These are phyloP conservation scores for Tetragonia tetragonoides DNA, from an alignment of 148 eudicot genomes.

Conservation along the genomic window DNA sequence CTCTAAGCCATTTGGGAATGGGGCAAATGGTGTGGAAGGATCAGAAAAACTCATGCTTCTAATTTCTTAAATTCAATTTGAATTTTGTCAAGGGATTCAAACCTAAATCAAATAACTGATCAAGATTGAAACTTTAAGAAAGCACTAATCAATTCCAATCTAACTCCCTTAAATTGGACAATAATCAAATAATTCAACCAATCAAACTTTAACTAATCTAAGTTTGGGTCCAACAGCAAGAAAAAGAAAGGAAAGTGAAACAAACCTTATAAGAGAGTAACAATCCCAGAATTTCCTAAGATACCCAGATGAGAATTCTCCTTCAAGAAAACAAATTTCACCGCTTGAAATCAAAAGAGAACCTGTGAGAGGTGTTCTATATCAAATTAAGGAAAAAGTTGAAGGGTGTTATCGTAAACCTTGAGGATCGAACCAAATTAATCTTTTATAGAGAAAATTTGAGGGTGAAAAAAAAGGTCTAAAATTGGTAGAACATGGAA, in stretches of 20 bases:
- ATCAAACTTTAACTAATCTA: background rate
- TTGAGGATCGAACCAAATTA: background rate
- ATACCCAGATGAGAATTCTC: slow-evolving; percentile 13
- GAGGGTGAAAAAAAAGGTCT: background rate
- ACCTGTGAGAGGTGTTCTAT: background rate
- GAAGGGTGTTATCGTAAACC: background rate
- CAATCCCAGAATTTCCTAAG: background rate
- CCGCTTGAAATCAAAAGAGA: background rate
- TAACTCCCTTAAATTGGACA: background rate
- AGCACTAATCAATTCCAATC: background rate
- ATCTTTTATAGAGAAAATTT: background rate
- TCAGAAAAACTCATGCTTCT: slow-evolving; percentile 59
- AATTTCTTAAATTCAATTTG: background rate
- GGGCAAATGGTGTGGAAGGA: slow-evolving; percentile 30
- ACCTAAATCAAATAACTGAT: slow-evolving; percentile 12
- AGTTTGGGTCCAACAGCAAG: background rate
- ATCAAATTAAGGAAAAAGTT: background rate
- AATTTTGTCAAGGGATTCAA: background rate
- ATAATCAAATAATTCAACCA: slow-evolving; percentile 1
- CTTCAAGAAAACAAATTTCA: slow-evolving; percentile 1
- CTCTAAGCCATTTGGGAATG: slow-evolving; percentile 35
- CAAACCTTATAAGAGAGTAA: background rate
- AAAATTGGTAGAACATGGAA: slow-evolving; percentile 24
- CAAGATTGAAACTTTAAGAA: slow-evolving; percentile 17
- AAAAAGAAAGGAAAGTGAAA: background rate